Evolutionary conservation across 345 rosid genomes (phyloP), one percentile per base, ranked within the genome.

Genomic region (Eucalyptus marginata): DNA sequence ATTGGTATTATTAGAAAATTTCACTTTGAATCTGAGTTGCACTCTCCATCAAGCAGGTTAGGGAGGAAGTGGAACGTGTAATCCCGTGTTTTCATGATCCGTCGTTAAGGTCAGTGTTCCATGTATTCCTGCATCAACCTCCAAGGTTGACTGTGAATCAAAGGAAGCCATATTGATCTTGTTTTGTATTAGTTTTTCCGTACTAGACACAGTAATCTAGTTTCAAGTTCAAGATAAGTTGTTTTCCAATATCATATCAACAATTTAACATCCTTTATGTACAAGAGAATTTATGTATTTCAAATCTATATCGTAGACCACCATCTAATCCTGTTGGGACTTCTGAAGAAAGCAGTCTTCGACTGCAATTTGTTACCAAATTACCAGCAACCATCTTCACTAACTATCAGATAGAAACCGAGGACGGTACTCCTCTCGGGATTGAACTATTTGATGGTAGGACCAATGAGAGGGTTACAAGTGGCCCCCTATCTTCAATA

Each of bases 381-480:
- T 87, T 88, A 52, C 90, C 91, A 8, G 9, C 90, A 20, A 80
- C 88, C 87, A 89, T 93, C 52, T 93, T 91, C 31, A 93, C 94
- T 1, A 88, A 89, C 58, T 51, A 89, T 59, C 90, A 27, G 49
- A 68, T 93, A 33, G 90, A 85, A 80, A 83, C 89, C 2, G 91
- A 91, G 87, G 90, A 88, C 10, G 89, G 88, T 20, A 81, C 51
- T 20, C 86, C 92, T 24, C 25, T 93, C 68, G 59, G 66, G 71
- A 79, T 93, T 24, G 87, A 86, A 17, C 85, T 93, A 50, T 43
- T 90, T 54, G 94, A 93, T 86, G 90, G 91, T 10, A 88, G n/a
- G 6, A 88, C 92, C 33, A 90, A 62, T 47, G 59, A 87, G 25
- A 56, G 87, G 33, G 87, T 93, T 29, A 16, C 87, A 27, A 89